Evolutionary conservation across 2,329 filamentous ascomycete species (phyloP).

Genomic region (Neopestalotiopsis sp.): DNA sequence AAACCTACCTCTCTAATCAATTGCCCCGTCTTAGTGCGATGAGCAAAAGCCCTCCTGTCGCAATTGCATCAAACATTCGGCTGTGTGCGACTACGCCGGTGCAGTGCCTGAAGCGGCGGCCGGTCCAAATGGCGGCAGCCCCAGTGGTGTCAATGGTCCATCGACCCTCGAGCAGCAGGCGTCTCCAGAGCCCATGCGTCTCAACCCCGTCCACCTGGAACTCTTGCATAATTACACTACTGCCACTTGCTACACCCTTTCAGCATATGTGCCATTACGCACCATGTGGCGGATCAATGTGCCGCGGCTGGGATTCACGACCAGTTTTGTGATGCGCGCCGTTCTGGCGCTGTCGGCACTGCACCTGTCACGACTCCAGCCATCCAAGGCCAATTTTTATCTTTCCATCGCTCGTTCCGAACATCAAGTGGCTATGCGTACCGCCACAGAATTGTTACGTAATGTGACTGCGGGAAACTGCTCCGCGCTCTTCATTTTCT

Average conservation of each 20-base stretch:
- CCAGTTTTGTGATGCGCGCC: slow-evolving; percentile 1
- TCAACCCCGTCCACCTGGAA: background rate
- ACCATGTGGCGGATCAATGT: slow-evolving; percentile 4
- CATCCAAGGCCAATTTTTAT: background rate
- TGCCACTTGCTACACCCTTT: background rate
- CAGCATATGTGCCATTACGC: background rate
- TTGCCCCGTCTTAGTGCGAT: background rate
- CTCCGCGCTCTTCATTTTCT: background rate
- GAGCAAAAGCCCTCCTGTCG: slow-evolving; percentile 3
- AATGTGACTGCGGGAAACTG: background rate
- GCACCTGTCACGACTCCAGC: background rate
- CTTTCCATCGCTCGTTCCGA: background rate
- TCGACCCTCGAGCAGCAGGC: background rate
- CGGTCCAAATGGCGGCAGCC: background rate
- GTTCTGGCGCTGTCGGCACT: background rate
- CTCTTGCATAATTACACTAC: slow-evolving; percentile 1
- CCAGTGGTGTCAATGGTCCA: background rate
- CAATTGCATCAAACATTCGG: slow-evolving; percentile 4
- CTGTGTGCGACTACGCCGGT: background rate
- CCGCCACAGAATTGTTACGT: background rate
- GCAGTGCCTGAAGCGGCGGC: background rate
- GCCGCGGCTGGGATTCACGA: slow-evolving; percentile 2
- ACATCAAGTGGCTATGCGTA: background rate
- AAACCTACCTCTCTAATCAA: too few species aligned
- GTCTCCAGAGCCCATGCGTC: slow-evolving; percentile 3